phyloP scores from a whole-genome alignment of 2,329 filamentous ascomycete genomes.

The Botrytis cinerea region DNA sequence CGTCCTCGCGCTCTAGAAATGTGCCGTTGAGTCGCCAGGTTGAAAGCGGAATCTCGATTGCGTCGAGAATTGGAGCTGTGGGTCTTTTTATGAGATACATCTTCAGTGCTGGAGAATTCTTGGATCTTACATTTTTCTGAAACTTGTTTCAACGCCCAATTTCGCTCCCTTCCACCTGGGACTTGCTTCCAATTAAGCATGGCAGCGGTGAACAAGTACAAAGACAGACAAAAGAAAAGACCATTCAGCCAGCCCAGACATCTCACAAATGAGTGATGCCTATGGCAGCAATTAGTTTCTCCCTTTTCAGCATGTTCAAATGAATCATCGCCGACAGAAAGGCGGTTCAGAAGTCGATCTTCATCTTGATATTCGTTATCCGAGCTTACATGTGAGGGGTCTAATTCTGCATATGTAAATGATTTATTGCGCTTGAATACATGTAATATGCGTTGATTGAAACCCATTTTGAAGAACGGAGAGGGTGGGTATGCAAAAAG shows the following conservation, averaged over 20 bases:
- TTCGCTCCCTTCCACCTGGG: not conserved
- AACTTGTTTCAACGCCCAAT: not conserved
- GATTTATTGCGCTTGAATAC: not conserved
- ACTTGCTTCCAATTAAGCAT: slow-evolving; percentile 3
- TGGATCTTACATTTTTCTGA: not conserved
- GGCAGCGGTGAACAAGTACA: not conserved
- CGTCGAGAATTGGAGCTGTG: not conserved
- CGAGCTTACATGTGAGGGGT: not conserved
- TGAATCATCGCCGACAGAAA: not conserved
- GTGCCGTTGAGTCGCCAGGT: not conserved
- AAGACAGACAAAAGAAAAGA: not conserved
- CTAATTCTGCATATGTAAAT: not conserved
- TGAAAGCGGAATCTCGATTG: not conserved
- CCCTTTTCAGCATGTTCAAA: not conserved
- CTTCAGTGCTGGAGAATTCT: not conserved
- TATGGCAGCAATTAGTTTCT: not conserved
- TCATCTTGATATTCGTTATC: slow-evolving; percentile 1
- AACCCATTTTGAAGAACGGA: not conserved
- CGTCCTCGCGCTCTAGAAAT: not conserved
- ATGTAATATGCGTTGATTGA: not conserved
- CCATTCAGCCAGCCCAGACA: not conserved
- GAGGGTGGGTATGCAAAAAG: not conserved
- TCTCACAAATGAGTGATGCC: not conserved
- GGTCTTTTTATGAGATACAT: not conserved
- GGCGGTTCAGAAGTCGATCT: not conserved